Evolutionary conservation across 1,284 basidiomycete genomes (phyloP).

Genomic region (Ganoderma boninense): DNA sequence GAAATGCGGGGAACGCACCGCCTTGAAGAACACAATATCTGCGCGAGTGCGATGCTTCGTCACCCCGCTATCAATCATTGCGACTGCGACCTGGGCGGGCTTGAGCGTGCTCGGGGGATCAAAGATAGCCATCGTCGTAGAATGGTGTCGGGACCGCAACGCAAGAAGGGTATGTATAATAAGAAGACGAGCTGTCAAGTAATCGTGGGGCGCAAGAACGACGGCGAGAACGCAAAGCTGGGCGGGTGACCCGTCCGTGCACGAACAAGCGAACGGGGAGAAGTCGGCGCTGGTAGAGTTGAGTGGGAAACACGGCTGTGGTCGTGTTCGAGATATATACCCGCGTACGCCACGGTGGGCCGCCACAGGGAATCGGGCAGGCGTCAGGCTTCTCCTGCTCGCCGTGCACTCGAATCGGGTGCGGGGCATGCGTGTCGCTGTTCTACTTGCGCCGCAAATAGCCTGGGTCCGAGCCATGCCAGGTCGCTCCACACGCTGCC

Average conservation of each 20-base stretch:
- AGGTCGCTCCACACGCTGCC: neutral
- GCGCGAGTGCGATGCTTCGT: slow-evolving; percentile 69
- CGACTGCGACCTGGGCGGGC: slow-evolving; percentile 64
- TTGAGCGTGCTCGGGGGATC: slow-evolving; percentile 62
- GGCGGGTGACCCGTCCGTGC: neutral
- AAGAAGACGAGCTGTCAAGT: neutral
- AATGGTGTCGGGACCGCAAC: neutral
- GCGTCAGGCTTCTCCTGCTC: slow-evolving; percentile 1
- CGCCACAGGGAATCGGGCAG: slow-evolving; percentile 1
- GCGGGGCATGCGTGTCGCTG: slow-evolving; percentile 2
- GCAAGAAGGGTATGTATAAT: neutral
- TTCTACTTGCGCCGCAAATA: slow-evolving; percentile 1
- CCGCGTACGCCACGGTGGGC: neutral
- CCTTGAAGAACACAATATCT: slow-evolving; percentile 70
- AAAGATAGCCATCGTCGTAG: slow-evolving; percentile 32
- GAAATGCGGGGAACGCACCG: slow-evolving; percentile 51
- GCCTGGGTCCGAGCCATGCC: neutral
- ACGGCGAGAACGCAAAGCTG: neutral
- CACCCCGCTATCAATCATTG: slow-evolving; percentile 64
- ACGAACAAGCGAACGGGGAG: slow-evolving; percentile 6
- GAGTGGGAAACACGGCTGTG: slow-evolving; percentile 9
- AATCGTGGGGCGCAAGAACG: neutral
- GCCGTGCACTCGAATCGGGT: neutral
- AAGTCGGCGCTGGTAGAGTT: slow-evolving; percentile 9
- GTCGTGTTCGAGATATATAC: slow-evolving; percentile 23